Evolutionary conservation across 2,329 filamentous ascomycete genomes (phyloP), one percentile per base, ranked within the genome.

Genomic region (Clarireedia homoeocarpa): DNA sequence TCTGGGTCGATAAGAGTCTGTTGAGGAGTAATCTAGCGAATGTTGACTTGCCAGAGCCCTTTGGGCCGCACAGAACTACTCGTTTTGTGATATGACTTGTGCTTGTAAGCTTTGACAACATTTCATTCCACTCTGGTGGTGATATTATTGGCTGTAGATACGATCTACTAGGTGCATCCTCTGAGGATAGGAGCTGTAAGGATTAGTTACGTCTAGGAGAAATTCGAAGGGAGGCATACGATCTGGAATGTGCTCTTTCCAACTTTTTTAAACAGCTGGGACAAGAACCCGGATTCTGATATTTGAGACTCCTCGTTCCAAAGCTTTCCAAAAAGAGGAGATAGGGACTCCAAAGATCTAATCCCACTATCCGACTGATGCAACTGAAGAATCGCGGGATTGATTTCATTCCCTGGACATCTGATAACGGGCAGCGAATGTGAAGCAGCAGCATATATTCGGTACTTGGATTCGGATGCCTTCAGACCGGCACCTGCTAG

Each of bases 21-120:
- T 91, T 91, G 7, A 78, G 71, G 2, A 91, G 72, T 4, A 89
- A 69, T 48, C 80, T 81, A 12, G 81, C 79, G 67, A 91, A 88
- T 0, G 86, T 90, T 1, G 88, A 91, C 66, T 91, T 91, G 2
- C 88, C 88, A 2, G 86, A 82, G 0, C 81, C 83, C 61, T 89
- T 88, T 0, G 85, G 81, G 0, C 88, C 88, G 50, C 84, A 84
- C 2, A 89, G 73, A 59, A 91, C 73, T 6, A 82, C 73, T 2
- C 74, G 72, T 2, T 69, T 69, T 47, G 70, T 67, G 6, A 65
- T 68, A 14, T 65, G 67, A 49, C 69, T 73, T 10, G 63, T 63
- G 38, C 64, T 71, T 26, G 62, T 59, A 6, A 64, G 47, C 56
- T 56, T 63, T 38, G 66, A 61, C 10, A 70, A 46, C 1, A 54